These are phyloP conservation scores for Camellia sinensis DNA, from an alignment of 148 eudicot genomes.

Conservation along the genomic window DNA sequence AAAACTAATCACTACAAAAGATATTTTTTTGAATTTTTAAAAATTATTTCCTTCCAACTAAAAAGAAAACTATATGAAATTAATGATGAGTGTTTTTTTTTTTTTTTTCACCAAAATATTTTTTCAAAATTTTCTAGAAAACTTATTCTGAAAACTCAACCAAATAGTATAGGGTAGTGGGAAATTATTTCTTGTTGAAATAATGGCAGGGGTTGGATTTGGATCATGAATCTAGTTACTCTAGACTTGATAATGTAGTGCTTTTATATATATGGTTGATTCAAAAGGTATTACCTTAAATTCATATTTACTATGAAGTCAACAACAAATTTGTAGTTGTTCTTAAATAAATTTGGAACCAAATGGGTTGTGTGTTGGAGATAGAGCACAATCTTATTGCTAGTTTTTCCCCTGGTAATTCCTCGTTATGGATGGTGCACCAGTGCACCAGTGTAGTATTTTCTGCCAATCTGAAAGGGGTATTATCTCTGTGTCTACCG, in stretches of 20 bases:
- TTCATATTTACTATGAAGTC: neutral
- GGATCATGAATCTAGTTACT: neutral
- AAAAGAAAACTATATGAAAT: too few species aligned
- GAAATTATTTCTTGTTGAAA: neutral
- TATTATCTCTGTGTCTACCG: neutral
- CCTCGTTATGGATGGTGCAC: neutral
- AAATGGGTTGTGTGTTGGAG: neutral
- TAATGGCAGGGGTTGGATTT: neutral
- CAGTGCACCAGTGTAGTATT: neutral
- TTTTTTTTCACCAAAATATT: too few species aligned
- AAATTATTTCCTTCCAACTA: too few species aligned
- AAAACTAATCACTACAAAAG: too few species aligned
- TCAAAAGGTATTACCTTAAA: neutral
- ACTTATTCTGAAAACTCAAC: too few species aligned
- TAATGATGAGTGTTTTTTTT: too few species aligned
- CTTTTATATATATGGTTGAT: neutral
- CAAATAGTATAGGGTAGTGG: neutral
- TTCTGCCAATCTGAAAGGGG: conserved; percentile 3
- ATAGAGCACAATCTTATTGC: neutral
- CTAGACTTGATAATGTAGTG: neutral
- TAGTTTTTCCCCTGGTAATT: too few species aligned
- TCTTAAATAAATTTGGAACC: neutral
- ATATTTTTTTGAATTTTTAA: too few species aligned
- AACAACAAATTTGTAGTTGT: neutral
- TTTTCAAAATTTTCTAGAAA: too few species aligned